Percentiles rank a stretch among this genome's conserved stretches.
Conservation (phyloP, 257 asterid genomes). For the Ajuga chamaepitys region DNA sequence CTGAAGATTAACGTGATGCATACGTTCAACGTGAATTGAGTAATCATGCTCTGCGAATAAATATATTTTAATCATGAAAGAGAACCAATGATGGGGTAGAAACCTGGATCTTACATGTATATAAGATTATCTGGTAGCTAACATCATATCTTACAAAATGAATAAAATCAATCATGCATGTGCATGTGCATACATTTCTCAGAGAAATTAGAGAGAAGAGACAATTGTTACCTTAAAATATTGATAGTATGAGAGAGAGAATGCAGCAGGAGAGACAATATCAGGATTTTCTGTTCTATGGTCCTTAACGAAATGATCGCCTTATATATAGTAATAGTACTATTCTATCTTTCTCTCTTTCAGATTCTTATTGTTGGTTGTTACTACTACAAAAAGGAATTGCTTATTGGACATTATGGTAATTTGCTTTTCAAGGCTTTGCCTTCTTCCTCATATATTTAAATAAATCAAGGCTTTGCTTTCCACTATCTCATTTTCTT, state of each 20-base stretch:
- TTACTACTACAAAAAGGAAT: no score
- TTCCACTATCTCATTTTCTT: no score
- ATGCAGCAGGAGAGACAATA: slow-evolving; percentile 14
- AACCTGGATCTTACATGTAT: no score
- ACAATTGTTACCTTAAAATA: slow-evolving; percentile 5
- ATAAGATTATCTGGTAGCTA: no score
- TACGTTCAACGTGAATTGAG: not conserved
- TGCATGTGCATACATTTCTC: not conserved
- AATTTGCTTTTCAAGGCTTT: no score
- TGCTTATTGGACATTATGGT: no score
- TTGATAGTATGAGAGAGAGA: not conserved
- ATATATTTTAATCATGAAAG: no score
- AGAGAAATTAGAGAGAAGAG: not conserved
- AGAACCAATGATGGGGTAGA: no score
- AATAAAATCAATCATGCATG: not conserved
- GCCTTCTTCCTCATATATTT: no score
- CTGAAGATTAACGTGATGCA: not conserved
- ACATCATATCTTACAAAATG: not conserved
- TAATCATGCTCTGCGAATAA: not conserved
- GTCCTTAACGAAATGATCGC: slow-evolving; percentile 1
- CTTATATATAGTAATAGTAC: not conserved
- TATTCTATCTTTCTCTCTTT: not conserved
- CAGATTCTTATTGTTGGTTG: not conserved
- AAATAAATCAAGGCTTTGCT: no score
- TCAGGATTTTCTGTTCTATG: slow-evolving; percentile 7